Conservation (phyloP, 768 basidiomycete species). For the Leucosporidium yakuticum region DNA sequence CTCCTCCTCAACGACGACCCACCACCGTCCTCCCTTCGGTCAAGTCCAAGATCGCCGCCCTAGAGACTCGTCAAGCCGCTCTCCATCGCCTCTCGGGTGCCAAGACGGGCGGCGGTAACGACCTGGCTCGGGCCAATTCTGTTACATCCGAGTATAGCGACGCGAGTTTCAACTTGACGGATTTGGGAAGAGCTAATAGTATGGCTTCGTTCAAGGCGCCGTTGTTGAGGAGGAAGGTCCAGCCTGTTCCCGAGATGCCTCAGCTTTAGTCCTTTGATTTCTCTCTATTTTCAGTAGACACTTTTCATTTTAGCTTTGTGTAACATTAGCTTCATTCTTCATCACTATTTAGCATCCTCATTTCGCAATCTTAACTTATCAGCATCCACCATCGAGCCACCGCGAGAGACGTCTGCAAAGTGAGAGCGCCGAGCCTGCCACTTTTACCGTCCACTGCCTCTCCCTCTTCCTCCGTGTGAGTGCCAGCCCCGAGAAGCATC, state of each 20-base stretch:
- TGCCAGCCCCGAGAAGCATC: too few relatives aligned
- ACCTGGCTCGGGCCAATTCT: conserved; percentile 23
- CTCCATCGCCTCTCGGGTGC: conserved; percentile 25
- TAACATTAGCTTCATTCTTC: not conserved
- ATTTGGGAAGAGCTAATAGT: conserved; percentile 20
- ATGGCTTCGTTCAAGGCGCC: conserved; percentile 32
- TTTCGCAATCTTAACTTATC: not conserved
- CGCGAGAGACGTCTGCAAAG: too few relatives aligned
- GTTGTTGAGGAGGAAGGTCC: conserved; percentile 6
- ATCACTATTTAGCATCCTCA: conserved; percentile 2
- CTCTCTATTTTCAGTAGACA: conserved; percentile 3
- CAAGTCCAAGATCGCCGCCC: conserved; percentile 39
- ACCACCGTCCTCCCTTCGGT: conserved; percentile 39
- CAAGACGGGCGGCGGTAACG: not conserved
- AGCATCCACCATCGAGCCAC: not conserved
- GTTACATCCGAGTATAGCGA: conserved; percentile 18
- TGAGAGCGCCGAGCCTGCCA: too few relatives aligned
- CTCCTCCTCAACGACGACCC: conserved; percentile 2
- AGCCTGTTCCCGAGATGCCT: not conserved
- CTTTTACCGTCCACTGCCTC: too few relatives aligned
- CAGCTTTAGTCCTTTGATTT: not conserved
- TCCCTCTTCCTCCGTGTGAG: too few relatives aligned
- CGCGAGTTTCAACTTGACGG: conserved; percentile 22
- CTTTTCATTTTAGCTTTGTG: not conserved
- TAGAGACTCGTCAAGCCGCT: conserved; percentile 41